Conservation (phyloP, 768 basidiomycete species). For the Kondoa subrosea region DNA sequence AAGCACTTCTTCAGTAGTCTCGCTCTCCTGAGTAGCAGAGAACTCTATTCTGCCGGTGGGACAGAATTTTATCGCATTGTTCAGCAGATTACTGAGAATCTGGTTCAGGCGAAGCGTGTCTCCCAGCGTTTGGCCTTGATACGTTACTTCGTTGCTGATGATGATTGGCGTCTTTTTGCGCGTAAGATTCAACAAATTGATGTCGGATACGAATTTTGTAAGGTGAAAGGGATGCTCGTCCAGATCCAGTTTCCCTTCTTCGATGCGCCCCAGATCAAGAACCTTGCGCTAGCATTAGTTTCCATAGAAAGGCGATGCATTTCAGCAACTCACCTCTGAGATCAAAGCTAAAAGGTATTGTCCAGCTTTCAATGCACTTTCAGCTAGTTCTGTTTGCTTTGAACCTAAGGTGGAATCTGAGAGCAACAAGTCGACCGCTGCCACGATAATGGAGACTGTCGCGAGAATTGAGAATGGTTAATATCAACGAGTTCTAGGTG, state of each 20-base stretch:
- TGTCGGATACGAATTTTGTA: slow-evolving; percentile 13
- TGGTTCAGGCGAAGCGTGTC: slow-evolving; percentile 22
- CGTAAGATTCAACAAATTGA: slow-evolving; percentile 18
- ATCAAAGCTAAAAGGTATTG: slow-evolving; percentile 24
- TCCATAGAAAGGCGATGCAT: background rate
- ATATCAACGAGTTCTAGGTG: background rate
- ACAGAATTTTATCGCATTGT: slow-evolving; percentile 24
- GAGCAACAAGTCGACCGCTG: slow-evolving; percentile 19
- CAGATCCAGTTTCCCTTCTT: slow-evolving; percentile 20
- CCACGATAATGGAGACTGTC: slow-evolving; percentile 16
- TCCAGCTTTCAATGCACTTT: slow-evolving; percentile 19
- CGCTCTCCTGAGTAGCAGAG: slow-evolving; percentile 12
- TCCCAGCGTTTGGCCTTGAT: slow-evolving; percentile 17
- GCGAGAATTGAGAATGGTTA: background rate
- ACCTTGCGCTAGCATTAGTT: background rate
- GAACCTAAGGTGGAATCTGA: slow-evolving; percentile 1
- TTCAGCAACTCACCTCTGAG: slow-evolving; percentile 4
- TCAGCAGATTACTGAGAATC: slow-evolving; percentile 19
- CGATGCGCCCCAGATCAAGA: slow-evolving; percentile 25
- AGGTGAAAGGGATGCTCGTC: slow-evolving; percentile 20
- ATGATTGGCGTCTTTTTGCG: slow-evolving; percentile 19
- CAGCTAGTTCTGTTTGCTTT: background rate
- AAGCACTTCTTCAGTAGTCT: slow-evolving; percentile 5
- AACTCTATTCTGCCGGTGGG: slow-evolving; percentile 13
- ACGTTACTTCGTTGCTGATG: slow-evolving; percentile 15